Conservation (phyloP, 805 yeast genomes). For the Candida succiphila region DNA sequence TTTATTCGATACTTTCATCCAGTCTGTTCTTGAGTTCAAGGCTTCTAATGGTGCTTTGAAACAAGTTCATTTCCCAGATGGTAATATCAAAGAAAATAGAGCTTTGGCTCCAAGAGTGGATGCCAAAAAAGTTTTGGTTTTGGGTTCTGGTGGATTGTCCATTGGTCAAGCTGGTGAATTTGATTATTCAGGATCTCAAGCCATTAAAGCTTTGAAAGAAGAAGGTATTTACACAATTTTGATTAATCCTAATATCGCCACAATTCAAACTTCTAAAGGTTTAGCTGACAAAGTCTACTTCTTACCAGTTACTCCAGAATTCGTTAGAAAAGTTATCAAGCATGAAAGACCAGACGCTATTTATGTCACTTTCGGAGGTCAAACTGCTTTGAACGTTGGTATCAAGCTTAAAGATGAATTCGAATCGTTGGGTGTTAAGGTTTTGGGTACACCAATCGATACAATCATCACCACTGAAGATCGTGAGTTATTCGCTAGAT, state of each 20-base stretch:
- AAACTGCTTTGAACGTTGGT: constrained; percentile 95
- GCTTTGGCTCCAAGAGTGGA: constrained; percentile 69
- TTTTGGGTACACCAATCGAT: constrained; percentile 92
- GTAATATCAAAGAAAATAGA: constrained; percentile 59
- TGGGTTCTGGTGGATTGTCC: constrained; percentile 97
- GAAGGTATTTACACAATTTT: constrained; percentile 94
- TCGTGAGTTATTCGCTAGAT: constrained; percentile 88
- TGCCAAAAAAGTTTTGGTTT: constrained; percentile 84
- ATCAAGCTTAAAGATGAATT: constrained; percentile 93
- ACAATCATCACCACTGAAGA: constrained; percentile 97
- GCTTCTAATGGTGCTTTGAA: constrained; percentile 45
- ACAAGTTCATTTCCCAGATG: constrained; percentile 89
- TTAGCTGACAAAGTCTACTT: constrained; percentile 96
- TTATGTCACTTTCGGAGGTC: constrained; percentile 97
- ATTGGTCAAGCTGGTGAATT: constrained; percentile 99
- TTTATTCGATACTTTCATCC: constrained; percentile 85
- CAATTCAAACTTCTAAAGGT: constrained; percentile 96
- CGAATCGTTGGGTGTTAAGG: constrained; percentile 84
- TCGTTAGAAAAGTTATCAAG: constrained; percentile 89
- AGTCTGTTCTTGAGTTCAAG: constrained; percentile 63
- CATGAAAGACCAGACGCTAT: constrained; percentile 97
- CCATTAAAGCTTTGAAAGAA: constrained; percentile 95
- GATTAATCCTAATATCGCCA: constrained; percentile 96
- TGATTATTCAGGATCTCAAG: constrained; percentile 98
- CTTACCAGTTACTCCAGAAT: constrained; percentile 95